Evolutionary conservation across 2,329 filamentous ascomycete species (phyloP).

Genomic region (Scorias spongiosa): DNA sequence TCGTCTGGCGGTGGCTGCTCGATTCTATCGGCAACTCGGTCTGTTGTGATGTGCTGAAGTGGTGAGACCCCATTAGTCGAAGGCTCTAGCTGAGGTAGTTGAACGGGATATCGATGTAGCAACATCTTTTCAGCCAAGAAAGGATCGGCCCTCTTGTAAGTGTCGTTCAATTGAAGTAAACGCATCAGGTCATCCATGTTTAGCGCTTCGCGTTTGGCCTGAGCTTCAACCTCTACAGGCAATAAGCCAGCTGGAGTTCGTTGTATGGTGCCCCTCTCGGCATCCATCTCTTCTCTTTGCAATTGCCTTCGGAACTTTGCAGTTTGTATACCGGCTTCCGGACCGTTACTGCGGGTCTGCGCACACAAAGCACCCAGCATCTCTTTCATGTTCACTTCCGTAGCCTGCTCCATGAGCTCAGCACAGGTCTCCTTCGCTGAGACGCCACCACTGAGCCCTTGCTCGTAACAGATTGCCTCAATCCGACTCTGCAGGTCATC

Average conservation of each 20-base stretch:
- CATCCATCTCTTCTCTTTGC: conserved; percentile 58
- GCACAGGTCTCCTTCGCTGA: conserved; percentile 32
- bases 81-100: conserved; percentile 40
- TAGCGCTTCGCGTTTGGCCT: conserved; percentile 54
- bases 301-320: conserved; percentile 62
- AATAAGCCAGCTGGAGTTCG: conserved; percentile 64
- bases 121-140: conserved; percentile 56
- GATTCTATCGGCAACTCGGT: conserved; percentile 10
- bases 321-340: conserved; percentile 49
- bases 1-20: conserved; percentile 4
- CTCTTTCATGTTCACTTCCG: conserved; percentile 49
- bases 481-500: conserved; percentile 43
- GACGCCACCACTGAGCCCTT: conserved; percentile 31
- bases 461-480: conserved; percentile 51
- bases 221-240: conserved; percentile 65
- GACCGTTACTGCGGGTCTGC: conserved; percentile 39
- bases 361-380: conserved; percentile 39
- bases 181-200: conserved; percentile 66
- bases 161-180: conserved; percentile 59
- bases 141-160: conserved; percentile 62
- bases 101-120: conserved; percentile 22
- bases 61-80: conserved; percentile 10
- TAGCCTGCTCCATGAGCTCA: conserved; percentile 44
- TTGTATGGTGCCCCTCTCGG: conserved; percentile 55
- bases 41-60: conserved; percentile 4